These are phyloP conservation scores for Phytophthora sp. DNA, from an alignment of 352 stramenopile genomes.

Conservation along the genomic window DNA sequence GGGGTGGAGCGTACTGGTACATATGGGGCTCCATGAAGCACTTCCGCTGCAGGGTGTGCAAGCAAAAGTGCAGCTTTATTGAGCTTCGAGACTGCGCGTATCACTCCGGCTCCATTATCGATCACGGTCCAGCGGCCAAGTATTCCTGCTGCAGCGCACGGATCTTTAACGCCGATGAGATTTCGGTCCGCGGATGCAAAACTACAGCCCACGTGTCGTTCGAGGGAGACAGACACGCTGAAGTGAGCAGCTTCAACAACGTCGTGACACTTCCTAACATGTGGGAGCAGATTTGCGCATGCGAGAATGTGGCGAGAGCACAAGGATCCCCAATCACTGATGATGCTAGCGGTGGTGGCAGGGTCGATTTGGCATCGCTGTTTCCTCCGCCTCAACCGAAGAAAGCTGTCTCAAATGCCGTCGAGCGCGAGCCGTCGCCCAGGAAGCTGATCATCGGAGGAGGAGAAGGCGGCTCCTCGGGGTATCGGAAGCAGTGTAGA, in stretches of 20 bases:
- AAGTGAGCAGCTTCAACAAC: slow-evolving; percentile 25
- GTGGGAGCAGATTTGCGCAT: slow-evolving; percentile 46
- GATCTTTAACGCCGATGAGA: slow-evolving; percentile 59
- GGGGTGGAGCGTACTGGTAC: slow-evolving; percentile 81
- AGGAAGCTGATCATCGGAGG: slow-evolving; percentile 4
- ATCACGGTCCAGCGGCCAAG: slow-evolving; percentile 45
- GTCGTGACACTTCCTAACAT: slow-evolving; percentile 40
- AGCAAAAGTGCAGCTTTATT: slow-evolving; percentile 44
- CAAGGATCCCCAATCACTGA: slow-evolving; percentile 13
- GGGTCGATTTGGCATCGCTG: slow-evolving; percentile 27
- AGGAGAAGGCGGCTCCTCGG: slow-evolving; percentile 22
- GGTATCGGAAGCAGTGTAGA: slow-evolving; percentile 50
- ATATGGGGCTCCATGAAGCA: slow-evolving; percentile 72
- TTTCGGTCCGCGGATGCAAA: slow-evolving; percentile 50
- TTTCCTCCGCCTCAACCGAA: slow-evolving; percentile 26
- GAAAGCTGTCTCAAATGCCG: slow-evolving; percentile 8
- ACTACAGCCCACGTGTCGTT: slow-evolving; percentile 43
- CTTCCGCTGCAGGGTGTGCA: slow-evolving; percentile 63
- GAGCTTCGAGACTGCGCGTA: slow-evolving; percentile 53
- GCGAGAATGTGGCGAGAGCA: slow-evolving; percentile 28
- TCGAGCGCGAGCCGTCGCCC: slow-evolving; percentile 21
- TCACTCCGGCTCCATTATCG: slow-evolving; percentile 51
- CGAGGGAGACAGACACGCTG: slow-evolving; percentile 7
- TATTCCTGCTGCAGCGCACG: slow-evolving; percentile 57
- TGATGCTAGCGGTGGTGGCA: slow-evolving; percentile 20